Evolutionary conservation across 768 basidiomycete genomes (phyloP).

Genomic region (Gelatoporia subvermispora): DNA sequence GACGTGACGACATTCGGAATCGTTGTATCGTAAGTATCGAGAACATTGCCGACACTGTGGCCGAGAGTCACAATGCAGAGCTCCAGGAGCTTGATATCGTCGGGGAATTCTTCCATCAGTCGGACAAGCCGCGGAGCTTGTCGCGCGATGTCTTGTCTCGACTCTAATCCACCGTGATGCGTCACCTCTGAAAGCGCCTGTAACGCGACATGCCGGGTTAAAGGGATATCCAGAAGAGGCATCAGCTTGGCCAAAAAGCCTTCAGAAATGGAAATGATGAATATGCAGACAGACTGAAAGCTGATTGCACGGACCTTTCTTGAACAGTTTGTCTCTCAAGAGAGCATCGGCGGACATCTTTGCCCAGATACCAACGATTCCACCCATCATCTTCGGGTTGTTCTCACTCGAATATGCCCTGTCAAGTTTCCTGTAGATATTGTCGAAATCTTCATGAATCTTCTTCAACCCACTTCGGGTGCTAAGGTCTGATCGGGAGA

Average conservation of each 20-base stretch:
- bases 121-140: conserved; percentile 35
- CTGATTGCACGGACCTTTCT: conserved; percentile 4
- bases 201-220: conserved; percentile 47
- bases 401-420: conserved; percentile 37
- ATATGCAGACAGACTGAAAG: too few relatives aligned
- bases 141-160: conserved; percentile 46
- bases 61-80: conserved; percentile 44
- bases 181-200: conserved; percentile 52
- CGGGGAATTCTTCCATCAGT: conserved; percentile 41
- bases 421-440: conserved; percentile 44
- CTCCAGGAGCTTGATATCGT: conserved; percentile 44
- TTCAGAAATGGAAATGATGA: too few relatives aligned
- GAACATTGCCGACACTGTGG: conserved; percentile 41
- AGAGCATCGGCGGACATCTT: conserved; percentile 14
- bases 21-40: conserved; percentile 11
- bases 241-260: conserved; percentile 55
- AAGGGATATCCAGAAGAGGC: conserved; percentile 44
- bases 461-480: conserved; percentile 55
- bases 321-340: conserved; percentile 12
- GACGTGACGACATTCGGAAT: conserved; percentile 33
- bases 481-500: conserved; percentile 38
- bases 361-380: conserved; percentile 12
- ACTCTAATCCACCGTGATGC: conserved; percentile 48
- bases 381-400: conserved; percentile 37
- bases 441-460: conserved; percentile 51